Evolutionary conservation across 2,329 filamentous ascomycete species (phyloP), one percentile per base, ranked within the genome.

Genomic region (Neofusicoccum parvum): DNA sequence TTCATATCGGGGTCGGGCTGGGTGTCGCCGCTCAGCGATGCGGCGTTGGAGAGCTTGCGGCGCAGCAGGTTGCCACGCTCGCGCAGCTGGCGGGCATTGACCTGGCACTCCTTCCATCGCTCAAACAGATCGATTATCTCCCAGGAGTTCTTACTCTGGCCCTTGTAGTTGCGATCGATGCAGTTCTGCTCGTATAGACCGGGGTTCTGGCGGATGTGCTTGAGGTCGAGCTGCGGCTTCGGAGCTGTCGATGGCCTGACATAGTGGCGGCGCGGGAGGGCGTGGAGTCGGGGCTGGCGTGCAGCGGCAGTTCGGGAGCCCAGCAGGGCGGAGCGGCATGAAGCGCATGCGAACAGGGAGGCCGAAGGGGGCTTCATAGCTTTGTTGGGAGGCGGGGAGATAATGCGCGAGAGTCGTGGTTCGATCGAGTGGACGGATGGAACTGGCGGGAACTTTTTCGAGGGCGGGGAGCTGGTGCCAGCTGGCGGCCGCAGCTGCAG

Each of bases 131-230:
- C 78, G 45, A 83, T 75, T 50, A 89, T 88, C 45, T 79, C 78
- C 72, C 80, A 83, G 2, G 87, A 82, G 58, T 85, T 80, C 14
- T 80, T 78, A 12, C 81, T 78, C 64, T 85, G 83, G 0, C 79
- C 76, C 14, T 76, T 83, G 80, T 97, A 97, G 77, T 97, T 97
- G 70, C 95, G 88, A 70, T 93, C 89, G 67, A 90, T 76, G 79
- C 92, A 96, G 74, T 96, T 98, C 70, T 90, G 83, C 71, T 90
- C 86, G 82, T 97, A 91, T 15, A 96, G 84, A 14, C 89, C 87
- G 15, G 91, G 87, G 78, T 96, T 91, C 73, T 92, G 86, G 66
- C 94, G 93, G 76, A 99, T 97, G 80, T 95, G 90, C 77, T 92
- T 94, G 75, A 96, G 85, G 80, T 97, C 91, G 70, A 96, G 85